phyloP scores from a whole-genome alignment of 495 filamentous ascomycete species.

The Penicillium psychrofluorescens region DNA sequence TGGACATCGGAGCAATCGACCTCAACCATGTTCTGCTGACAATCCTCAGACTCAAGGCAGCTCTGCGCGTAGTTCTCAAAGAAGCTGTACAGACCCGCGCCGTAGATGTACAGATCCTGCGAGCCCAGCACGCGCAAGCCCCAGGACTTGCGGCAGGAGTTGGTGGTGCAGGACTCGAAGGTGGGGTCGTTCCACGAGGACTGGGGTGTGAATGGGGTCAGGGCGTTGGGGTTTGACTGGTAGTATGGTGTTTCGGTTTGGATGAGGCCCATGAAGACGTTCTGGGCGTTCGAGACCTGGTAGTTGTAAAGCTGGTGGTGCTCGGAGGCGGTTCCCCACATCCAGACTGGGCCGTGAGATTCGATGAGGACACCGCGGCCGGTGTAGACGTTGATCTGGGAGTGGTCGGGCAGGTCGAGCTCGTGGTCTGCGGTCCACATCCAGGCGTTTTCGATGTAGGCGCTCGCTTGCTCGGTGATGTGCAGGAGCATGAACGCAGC shows the following conservation, averaged over 20 bases:
- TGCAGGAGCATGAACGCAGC: slow-evolving; percentile 79
- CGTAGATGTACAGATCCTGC: slow-evolving; percentile 62
- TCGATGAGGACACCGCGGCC: slow-evolving; percentile 82
- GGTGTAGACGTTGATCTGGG: slow-evolving; percentile 87
- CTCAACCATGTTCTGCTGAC: slow-evolving; percentile 82
- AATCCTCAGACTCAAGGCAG: slow-evolving; percentile 67
- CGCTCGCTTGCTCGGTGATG: slow-evolving; percentile 58
- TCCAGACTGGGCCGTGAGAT: slow-evolving; percentile 46
- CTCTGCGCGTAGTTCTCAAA: slow-evolving; percentile 80
- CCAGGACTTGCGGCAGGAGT: slow-evolving; percentile 72
- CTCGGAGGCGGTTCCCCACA: slow-evolving; percentile 77
- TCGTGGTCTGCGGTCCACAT: slow-evolving; percentile 94
- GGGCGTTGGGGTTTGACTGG: slow-evolving; percentile 75
- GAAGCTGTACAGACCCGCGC: slow-evolving; percentile 78
- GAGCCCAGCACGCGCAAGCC: slow-evolving; percentile 72
- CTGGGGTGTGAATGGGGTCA: slow-evolving; percentile 58
- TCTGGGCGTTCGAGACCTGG: slow-evolving; percentile 70
- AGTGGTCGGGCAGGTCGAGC: slow-evolving; percentile 67
- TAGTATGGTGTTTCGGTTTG: slow-evolving; percentile 93
- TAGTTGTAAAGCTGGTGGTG: slow-evolving; percentile 90
- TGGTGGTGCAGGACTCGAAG: slow-evolving; percentile 56
- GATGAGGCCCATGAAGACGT: slow-evolving; percentile 78
- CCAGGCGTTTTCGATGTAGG: slow-evolving; percentile 90
- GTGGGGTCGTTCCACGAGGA: slow-evolving; percentile 64
- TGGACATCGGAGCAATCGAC: slow-evolving; percentile 67